phyloP scores from a whole-genome alignment of 116 monocot genomes.

The Iris pallida region DNA sequence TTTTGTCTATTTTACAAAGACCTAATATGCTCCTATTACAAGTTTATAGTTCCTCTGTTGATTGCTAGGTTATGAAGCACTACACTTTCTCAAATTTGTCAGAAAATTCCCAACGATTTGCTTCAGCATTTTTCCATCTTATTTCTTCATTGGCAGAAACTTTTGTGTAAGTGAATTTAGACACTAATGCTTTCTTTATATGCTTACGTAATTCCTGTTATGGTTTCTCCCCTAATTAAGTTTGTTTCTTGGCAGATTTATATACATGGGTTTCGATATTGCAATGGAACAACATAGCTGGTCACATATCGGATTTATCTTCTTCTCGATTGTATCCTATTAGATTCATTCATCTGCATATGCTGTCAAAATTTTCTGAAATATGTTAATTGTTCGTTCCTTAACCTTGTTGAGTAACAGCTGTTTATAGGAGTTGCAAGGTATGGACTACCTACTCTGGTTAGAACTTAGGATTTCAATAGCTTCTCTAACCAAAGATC shows the following conservation, averaged over 20 bases:
- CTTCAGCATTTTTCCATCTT: constrained; percentile 85
- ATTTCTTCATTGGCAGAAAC: constrained; percentile 99
- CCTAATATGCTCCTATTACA: not conserved
- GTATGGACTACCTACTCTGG: constrained; percentile 35
- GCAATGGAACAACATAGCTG: constrained; percentile 97
- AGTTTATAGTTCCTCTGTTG: not conserved
- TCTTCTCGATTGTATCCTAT: constrained; percentile 99
- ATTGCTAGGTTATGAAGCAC: constrained; percentile 91
- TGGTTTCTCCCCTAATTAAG: not conserved
- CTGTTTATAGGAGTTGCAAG: constrained; percentile 87
- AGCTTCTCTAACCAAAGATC: too few species aligned
- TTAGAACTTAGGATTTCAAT: not conserved
- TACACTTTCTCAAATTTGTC: constrained; percentile 95
- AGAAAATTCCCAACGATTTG: constrained; percentile 84
- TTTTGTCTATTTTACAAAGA: not conserved
- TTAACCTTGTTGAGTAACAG: constrained; percentile 53
- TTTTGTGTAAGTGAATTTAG: constrained; percentile 68
- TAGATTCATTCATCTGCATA: not conserved
- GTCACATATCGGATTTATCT: constrained; percentile 94
- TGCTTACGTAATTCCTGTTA: not conserved
- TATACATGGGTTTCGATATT: constrained; percentile 99
- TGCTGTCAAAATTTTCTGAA: not conserved
- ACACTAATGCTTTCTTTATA: not conserved
- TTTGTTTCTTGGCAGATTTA: constrained; percentile 54
- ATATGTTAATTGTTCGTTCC: not conserved